These are phyloP conservation scores for Zymoseptoria tritici DNA, from an alignment of 2,329 filamentous ascomycete genomes.

Conservation along the genomic window DNA sequence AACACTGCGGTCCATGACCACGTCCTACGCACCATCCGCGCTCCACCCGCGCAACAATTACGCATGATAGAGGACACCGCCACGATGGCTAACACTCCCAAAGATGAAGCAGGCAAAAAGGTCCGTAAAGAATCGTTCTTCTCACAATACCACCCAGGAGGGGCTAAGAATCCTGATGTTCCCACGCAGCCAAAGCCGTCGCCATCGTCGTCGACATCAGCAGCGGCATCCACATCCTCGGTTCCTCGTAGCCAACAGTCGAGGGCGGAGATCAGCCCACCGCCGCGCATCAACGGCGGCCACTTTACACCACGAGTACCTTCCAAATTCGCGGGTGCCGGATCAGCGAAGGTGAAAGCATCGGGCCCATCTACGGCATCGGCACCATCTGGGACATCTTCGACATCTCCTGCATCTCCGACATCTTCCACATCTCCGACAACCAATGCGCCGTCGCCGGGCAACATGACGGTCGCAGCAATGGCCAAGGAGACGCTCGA, in stretches of 20 bases:
- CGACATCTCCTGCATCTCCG: background rate
- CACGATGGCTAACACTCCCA: background rate
- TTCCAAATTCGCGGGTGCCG: no score
- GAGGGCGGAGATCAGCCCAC: background rate
- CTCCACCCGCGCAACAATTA: background rate
- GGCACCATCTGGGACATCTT: no score
- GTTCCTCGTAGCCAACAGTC: no score
- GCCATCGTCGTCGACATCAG: background rate
- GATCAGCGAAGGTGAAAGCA: no score
- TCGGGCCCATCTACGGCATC: no score
- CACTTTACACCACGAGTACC: no score
- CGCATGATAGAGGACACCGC: no score
- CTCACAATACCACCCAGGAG: background rate
- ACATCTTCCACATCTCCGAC: background rate
- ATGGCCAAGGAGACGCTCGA: background rate
- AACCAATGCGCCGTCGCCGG: background rate
- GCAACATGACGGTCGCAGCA: background rate
- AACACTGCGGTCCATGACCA: background rate
- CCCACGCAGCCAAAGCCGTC: no score
- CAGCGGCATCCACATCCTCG: background rate
- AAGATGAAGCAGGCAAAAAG: background rate
- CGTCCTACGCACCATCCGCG: no score
- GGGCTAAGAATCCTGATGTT: background rate
- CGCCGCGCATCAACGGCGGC: no score
- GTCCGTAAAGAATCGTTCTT: background rate